phyloP scores from a whole-genome alignment of 2,329 filamentous ascomycete genomes.

The Phaeosphaeria sp. region DNA sequence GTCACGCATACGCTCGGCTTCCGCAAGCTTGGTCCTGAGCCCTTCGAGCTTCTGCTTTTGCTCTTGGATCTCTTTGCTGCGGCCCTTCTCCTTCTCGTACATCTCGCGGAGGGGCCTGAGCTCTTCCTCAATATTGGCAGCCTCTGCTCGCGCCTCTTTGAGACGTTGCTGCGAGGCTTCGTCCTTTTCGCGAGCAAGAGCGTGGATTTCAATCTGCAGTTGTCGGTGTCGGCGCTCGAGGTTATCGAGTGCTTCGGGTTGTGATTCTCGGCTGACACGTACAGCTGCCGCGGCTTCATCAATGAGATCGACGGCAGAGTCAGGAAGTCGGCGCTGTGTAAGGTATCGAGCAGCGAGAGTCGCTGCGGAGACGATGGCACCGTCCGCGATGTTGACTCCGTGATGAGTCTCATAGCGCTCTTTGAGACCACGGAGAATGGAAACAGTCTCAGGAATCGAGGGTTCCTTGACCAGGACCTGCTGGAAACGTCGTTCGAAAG shows the following conservation, averaged over 20 bases:
- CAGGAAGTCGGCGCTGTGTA: conserved; percentile 86
- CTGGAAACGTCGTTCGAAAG: conserved; percentile 98
- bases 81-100: conserved; percentile 90
- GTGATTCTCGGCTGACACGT: conserved; percentile 91
- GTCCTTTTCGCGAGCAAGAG: conserved; percentile 90
- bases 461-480: conserved; percentile 98
- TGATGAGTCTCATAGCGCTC: conserved; percentile 98
- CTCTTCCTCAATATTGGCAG: conserved; percentile 93
- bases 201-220: conserved; percentile 96
- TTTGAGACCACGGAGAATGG: conserved; percentile 97
- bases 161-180: conserved; percentile 87
- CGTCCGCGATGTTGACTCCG: conserved; percentile 94
- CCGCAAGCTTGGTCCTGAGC: conserved; percentile 88
- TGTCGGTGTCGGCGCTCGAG: conserved; percentile 89
- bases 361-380: conserved; percentile 89
- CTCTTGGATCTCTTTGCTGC: conserved; percentile 90
- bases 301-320: conserved; percentile 95
- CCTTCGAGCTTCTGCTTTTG: conserved; percentile 94
- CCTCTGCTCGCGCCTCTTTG: conserved; percentile 83
- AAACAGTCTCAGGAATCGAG: conserved; percentile 85
- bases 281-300: conserved; percentile 98
- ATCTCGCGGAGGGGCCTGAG: conserved; percentile 90
- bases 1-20: conserved; percentile 87
- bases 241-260: conserved; percentile 94
- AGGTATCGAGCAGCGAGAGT: conserved; percentile 92